These are phyloP conservation scores for Ottelia alismoides DNA, from an alignment of 106 monocot genomes.

Conservation along the genomic window DNA sequence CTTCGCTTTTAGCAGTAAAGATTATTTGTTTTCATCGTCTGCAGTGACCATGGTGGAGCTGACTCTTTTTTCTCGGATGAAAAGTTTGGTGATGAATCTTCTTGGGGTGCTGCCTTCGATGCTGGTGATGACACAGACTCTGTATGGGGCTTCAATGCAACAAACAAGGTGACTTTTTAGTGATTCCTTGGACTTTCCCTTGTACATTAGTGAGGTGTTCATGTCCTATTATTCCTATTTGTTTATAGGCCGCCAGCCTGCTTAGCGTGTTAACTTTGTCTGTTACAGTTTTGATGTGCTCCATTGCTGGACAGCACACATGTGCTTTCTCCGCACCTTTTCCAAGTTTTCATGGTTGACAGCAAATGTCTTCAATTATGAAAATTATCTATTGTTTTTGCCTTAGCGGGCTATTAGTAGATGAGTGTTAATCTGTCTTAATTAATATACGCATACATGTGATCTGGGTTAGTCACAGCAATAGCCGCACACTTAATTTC, in stretches of 20 bases:
- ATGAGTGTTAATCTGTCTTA: no score
- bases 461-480: no score
- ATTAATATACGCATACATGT: no score
- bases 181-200: neutral
- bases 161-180: constrained; percentile 18
- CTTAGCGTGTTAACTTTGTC: neutral
- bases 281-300: neutral
- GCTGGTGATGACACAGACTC: constrained; percentile 70
- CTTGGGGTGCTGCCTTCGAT: constrained; percentile 67
- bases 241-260: neutral
- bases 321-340: no score
- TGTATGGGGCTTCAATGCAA: constrained; percentile 58
- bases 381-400: no score
- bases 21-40: no score
- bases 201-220: neutral
- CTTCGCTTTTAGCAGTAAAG: no score
- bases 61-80: constrained; percentile 57
- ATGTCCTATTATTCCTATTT: neutral
- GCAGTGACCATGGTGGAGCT: constrained; percentile 63
- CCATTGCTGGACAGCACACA: no score
- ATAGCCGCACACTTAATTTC: neutral
- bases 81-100: constrained; percentile 53
- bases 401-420: no score
- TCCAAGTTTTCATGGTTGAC: no score
- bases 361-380: no score